These are phyloP conservation scores for Ceratobasidium papillatum DNA, from an alignment of 1,284 basidiomycete genomes.

Conservation along the genomic window DNA sequence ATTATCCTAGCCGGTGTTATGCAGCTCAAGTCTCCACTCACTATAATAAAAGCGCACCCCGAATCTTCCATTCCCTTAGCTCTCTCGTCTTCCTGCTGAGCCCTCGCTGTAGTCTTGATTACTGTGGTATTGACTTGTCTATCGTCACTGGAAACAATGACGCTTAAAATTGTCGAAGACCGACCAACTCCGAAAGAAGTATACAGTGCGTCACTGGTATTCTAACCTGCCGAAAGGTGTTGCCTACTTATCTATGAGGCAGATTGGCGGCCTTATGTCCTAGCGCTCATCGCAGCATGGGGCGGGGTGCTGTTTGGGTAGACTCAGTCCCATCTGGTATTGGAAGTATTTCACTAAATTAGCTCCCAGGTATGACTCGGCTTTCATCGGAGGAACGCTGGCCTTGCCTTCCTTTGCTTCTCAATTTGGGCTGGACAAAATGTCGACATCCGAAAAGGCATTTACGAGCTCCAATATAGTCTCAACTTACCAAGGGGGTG, in stretches of 20 bases:
- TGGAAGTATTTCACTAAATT: neutral
- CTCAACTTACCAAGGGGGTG: conserved; percentile 58
- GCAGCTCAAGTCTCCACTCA: neutral
- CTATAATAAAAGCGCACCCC: conserved; percentile 1
- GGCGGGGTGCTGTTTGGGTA: conserved; percentile 33
- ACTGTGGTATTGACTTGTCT: neutral
- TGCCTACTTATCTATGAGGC: neutral
- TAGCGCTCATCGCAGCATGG: conserved; percentile 32
- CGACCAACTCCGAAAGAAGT: conserved; percentile 38
- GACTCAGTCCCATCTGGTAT: neutral
- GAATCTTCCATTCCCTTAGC: neutral
- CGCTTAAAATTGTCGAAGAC: conserved; percentile 30
- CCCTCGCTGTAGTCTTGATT: neutral
- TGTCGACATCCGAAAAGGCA: conserved; percentile 52
- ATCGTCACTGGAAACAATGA: neutral
- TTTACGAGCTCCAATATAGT: conserved; percentile 59
- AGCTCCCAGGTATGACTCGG: conserved; percentile 56
- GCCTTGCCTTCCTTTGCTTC: conserved; percentile 58
- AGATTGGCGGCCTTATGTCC: conserved; percentile 32
- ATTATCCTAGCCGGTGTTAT: conserved; percentile 30
- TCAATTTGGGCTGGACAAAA: conserved; percentile 55
- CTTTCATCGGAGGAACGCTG: conserved; percentile 58
- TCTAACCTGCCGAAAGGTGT: neutral
- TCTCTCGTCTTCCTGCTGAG: neutral
- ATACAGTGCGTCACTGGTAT: conserved; percentile 6